phyloP scores from a whole-genome alignment of 108 stramenopile species.

The Stephanodiscus triporus region DNA sequence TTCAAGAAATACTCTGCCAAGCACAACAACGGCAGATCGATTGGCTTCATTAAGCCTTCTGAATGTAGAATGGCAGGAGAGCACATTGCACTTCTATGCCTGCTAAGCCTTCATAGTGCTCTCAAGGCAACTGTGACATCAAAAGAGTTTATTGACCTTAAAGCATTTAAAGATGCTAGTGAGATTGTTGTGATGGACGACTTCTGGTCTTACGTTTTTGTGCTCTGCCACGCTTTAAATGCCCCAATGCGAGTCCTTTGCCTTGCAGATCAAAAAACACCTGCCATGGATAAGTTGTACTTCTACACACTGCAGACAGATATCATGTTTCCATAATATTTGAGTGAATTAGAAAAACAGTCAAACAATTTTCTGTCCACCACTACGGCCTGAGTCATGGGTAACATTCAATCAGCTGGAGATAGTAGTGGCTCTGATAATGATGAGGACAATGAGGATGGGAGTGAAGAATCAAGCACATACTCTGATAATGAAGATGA shows the following conservation, averaged over 20 bases:
- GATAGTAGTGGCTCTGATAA: neutral
- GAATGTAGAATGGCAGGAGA: constrained; percentile 21
- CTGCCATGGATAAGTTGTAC: constrained; percentile 3
- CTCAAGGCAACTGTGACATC: neutral
- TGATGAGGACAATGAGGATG: neutral
- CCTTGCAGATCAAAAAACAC: no score
- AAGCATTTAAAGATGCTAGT: constrained; percentile 2
- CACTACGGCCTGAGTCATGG: neutral
- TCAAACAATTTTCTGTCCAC: neutral
- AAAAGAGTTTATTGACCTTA: constrained; percentile 4
- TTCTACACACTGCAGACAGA: constrained; percentile 2
- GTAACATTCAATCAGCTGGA: neutral
- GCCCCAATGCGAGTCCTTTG: no score
- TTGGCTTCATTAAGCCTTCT: constrained; percentile 20
- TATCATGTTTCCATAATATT: neutral
- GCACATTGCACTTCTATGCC: constrained; percentile 10
- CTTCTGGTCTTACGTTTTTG: no score
- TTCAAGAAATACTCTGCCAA: neutral
- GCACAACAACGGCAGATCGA: constrained; percentile 3
- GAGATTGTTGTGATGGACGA: no score
- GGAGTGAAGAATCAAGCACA: neutral
- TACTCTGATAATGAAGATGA: no score
- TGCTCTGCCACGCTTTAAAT: no score
- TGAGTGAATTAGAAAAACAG: neutral
- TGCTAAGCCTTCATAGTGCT: constrained; percentile 1